Base-by-base conservation (phyloP, 2,329 filamentous ascomycete genomes). In the Trichoderma aggressivum region DNA sequence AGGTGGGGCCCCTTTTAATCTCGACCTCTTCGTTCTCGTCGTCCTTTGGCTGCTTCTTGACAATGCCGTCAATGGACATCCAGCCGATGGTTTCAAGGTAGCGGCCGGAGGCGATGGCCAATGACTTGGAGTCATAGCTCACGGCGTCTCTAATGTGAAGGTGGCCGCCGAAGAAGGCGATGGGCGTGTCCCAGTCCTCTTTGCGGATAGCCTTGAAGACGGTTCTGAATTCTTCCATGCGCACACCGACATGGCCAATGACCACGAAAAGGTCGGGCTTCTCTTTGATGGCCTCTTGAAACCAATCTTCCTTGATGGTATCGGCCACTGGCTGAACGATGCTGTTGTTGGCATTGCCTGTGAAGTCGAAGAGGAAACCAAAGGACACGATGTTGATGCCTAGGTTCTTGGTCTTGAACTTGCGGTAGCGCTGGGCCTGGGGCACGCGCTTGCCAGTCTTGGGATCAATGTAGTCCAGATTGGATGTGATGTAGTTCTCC, bases 21-120 rank as follows among this genome's bases (percentile, higher is more conserved):
- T 79, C 78, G 1, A 78, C 70, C 0, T 78, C 76, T 3, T 77
- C 78, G 28, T 64, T 71, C 3, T 53, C 26, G 3, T 24, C 26
- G 2, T 61, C 65, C 4, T 69, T 69, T n/a, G 36, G 65, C n/a
- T 67, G 64, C 62, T 78, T 77, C 14, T 76, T 77, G 74, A 82
- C 83, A 69, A 88, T 75, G 36, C 93, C 93, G 70, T 91, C 87
- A 59, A 98, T 89, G 0, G 94, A 97, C 88, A 96, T 90, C 87
- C 96, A 98, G 2, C 95, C 95, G 63, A 98, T 91, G 0, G 95
- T 98, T 83, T 98, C 95, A 85, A 98, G 92, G 80, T 98, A 98
- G 1, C 95, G 88, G 5, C 95, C 95, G 75, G 93, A 96, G 53
- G 94, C 94, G 6, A 98, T 84, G 1, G 91, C 94, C 73, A 92